These are phyloP conservation scores for Candida sanyiensis DNA, from an alignment of 805 yeast genomes.

Conservation along the genomic window DNA sequence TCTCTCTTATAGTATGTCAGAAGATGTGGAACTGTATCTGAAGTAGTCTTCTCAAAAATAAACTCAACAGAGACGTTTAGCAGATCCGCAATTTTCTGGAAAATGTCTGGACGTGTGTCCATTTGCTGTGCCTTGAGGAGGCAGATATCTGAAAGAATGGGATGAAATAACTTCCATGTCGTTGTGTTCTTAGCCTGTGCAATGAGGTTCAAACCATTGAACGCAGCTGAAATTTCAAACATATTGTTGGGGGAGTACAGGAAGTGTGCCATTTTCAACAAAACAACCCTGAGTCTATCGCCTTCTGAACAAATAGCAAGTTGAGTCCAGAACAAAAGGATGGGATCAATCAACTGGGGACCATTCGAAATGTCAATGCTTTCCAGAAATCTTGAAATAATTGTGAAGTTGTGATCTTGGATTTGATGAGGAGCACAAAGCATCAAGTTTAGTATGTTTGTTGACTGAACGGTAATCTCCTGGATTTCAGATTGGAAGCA, in stretches of 20 bases:
- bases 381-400: constrained; percentile 38
- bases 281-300: constrained; percentile 59
- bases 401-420: constrained; percentile 39
- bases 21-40: constrained; percentile 71
- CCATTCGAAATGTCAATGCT: constrained; percentile 33
- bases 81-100: constrained; percentile 56
- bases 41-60: constrained; percentile 63
- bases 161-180: constrained; percentile 75
- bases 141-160: constrained; percentile 70
- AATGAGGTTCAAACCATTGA: constrained; percentile 53
- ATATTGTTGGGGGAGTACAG: constrained; percentile 61
- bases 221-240: constrained; percentile 63
- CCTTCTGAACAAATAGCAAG: constrained; percentile 58
- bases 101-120: constrained; percentile 43
- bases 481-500: constrained; percentile 41
- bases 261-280: constrained; percentile 59
- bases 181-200: constrained; percentile 54
- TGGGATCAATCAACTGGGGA: constrained; percentile 50
- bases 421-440: constrained; percentile 34
- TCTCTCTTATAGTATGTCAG: constrained; percentile 61
- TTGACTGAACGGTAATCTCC: constrained; percentile 49
- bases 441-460: constrained; percentile 49
- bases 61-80: constrained; percentile 56
- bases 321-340: constrained; percentile 58
- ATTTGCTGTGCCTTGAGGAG: constrained; percentile 53